Evolutionary conservation across 352 stramenopile species (phyloP), one percentile per base, ranked within the genome.

Genomic region (Phytopythium litorale): DNA sequence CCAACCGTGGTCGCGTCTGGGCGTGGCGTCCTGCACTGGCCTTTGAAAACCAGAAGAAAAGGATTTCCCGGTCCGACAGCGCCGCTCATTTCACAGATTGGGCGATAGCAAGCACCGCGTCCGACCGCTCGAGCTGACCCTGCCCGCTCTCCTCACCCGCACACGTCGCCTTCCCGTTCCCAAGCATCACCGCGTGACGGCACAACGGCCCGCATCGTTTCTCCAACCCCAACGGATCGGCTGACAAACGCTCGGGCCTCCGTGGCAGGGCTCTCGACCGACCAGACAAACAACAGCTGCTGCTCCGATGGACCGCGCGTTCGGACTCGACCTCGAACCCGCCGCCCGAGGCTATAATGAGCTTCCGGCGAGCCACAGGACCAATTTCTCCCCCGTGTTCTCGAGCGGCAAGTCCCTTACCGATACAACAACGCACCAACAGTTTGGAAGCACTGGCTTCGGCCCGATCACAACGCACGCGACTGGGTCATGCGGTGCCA

Each of bases 21-120:
- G 5, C 25, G 48, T 7, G 4, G 16, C 48, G 5, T 16, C 15
- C 13, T 21, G 25, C 38, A 33, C 35, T 58, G 53, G 35, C 53
- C 53, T 33, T 49, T 49, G n/a, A 58, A 49, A 49, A 21, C 35
- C 53, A 49, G 53, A 58, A 58, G 33, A 49, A 58, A 23, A 6
- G 21, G 32, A 28, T 28, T 37, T 43, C 11, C n/a, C 19, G 53
- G 35, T 6, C 43, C 43, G 33, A 28, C 57, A 40, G 30, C 43
- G 57, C 43, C 57, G 57, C 43, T 62, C 46, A 54, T 56, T 62
- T 62, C 45, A 23, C 18, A 62, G 57, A 46, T 54, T 21, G 46
- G 21, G 45, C 32, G 46, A 45, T 43, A 49, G 30, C 45, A 16
- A 38, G 30, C 55, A 52, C 13, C 55, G 40, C 28, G 19, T 40